Base-by-base conservation (phyloP, 2,329 filamentous ascomycete genomes). In the Cordyceps tenuipes region DNA sequence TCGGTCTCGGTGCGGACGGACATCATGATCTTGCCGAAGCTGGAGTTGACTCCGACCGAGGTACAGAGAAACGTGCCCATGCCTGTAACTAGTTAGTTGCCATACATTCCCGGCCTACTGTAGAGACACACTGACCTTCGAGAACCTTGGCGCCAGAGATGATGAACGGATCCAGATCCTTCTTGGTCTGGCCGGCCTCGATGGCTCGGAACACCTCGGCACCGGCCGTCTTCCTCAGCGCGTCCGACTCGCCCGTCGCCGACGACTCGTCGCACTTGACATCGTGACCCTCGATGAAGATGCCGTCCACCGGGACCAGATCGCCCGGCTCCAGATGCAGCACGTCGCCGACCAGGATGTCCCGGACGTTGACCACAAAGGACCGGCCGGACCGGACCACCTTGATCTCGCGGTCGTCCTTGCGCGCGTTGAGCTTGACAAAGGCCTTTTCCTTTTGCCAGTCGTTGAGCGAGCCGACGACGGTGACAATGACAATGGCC, bases 221-320 rank as follows among this genome's bases (percentile, higher is more conserved):
- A 13, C 80, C 85, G 5, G 76, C 70, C 0, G 79, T 83, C 73
- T 90, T 90, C 71, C 84, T 86, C 70, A 89, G 81, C 55, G 86
- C 79, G 66, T 90, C 87, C 0, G 86, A 89, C 72, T 90, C 87
- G 64, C 87, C 87, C 29, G 87, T 90, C 1, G 85, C 85, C 12
- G 86, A 88, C 3, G 86, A 89, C 67, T 90, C 87, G 65, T 90
- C 87, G 66, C 86, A 90, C 69, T 86, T 77, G 61, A 79, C 66
- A 3, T 72, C 70, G 63, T 76, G 75, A 6, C 77, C 76, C 19
- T 79, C 76, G 62, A 90, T 85, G 62, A 90, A 82, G 57, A 89
- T 79, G 6, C 87, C 87, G 68, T 90, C 87, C 1, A 85, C 86
- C 0, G 87, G 86, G 43, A 90, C 79, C 59, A 88, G 77, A 66